A percentile compares a stretch with the other conserved stretches of the same genome.
Evolutionary conservation across 352 stramenopile species (phyloP).

Genomic region (Globisporangium takayamanum): DNA sequence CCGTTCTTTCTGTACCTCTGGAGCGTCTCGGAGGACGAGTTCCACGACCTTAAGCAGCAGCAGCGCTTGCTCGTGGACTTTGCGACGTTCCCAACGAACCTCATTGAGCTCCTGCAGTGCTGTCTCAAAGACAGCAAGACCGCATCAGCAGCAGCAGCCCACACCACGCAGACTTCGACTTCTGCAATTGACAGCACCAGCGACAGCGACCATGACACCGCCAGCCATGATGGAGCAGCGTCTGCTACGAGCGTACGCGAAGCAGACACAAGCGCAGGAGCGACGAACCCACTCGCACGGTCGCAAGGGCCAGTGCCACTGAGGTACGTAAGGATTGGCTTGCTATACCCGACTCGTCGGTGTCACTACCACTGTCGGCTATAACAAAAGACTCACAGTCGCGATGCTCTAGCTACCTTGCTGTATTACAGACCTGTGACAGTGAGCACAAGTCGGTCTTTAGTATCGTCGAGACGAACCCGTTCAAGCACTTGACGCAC

Average conservation of each 20-base stretch:
- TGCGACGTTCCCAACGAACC: conserved; percentile 83
- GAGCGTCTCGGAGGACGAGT: conserved; percentile 93
- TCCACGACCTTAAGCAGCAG: conserved; percentile 92
- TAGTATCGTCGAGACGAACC: conserved; percentile 92
- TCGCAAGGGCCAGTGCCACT: conserved; percentile 66
- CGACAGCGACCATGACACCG: not conserved
- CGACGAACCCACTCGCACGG: conserved; percentile 26
- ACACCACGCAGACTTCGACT: not conserved
- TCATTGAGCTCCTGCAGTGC: conserved; percentile 90
- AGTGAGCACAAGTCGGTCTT: conserved; percentile 68
- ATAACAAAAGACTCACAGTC: not conserved
- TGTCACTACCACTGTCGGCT: not conserved
- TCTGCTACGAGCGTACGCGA: conserved; percentile 1
- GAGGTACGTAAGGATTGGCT: conserved; percentile 22
- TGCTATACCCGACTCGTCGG: not conserved
- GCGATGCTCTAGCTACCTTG: conserved; percentile 52
- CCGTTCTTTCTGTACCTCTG: conserved; percentile 91
- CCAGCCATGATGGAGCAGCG: conserved; percentile 10
- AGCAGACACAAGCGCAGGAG: not conserved
- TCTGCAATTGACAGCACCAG: not conserved
- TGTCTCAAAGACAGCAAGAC: conserved; percentile 76
- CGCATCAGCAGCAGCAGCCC: conserved; percentile 7
- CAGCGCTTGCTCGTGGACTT: conserved; percentile 93
- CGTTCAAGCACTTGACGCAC: conserved; percentile 94
- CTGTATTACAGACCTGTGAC: conserved; percentile 73